A percentile compares a stretch with the other conserved stretches of the same genome.
These are phyloP conservation scores for Cytospora mali DNA, from an alignment of 2,329 filamentous ascomycete genomes.

Conservation along the genomic window DNA sequence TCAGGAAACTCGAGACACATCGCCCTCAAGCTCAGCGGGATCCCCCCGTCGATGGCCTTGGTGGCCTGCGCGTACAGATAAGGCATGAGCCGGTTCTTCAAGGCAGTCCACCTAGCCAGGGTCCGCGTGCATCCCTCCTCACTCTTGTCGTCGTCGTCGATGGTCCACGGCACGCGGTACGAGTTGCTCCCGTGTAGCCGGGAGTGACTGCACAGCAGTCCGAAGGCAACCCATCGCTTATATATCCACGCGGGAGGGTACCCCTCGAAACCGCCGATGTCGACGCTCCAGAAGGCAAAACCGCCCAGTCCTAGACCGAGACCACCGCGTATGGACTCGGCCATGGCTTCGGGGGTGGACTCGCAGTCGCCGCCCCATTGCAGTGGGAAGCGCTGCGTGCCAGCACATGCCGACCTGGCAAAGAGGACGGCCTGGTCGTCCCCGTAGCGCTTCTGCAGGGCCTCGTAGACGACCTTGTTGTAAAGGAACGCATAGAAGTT, in stretches of 20 bases:
- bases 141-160: conserved; percentile 64
- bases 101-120: conserved; percentile 50
- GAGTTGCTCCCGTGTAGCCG: conserved; percentile 70
- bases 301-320: conserved; percentile 36
- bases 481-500: conserved; percentile 77
- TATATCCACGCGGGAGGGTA: conserved; percentile 69
- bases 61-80: conserved; percentile 52
- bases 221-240: conserved; percentile 79
- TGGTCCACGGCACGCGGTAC: conserved; percentile 75
- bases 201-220: conserved; percentile 70
- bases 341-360: conserved; percentile 72
- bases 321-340: conserved; percentile 53
- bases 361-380: conserved; percentile 78
- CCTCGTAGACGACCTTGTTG: conserved; percentile 70
- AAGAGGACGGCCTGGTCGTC: conserved; percentile 63
- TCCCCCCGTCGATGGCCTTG: conserved; percentile 25
- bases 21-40: conserved; percentile 56
- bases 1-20: conserved; percentile 72
- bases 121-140: conserved; percentile 57
- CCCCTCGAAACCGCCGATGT: conserved; percentile 60
- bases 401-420: conserved; percentile 67
- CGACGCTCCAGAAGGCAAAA: conserved; percentile 38
- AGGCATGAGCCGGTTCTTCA: conserved; percentile 57
- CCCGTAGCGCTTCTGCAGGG: conserved; percentile 58
- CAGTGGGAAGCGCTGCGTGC: conserved; percentile 69